Evolutionary conservation across 441 rosid genomes (phyloP), one percentile per base, ranked within the genome.

Genomic region (Macaranga tanarius): DNA sequence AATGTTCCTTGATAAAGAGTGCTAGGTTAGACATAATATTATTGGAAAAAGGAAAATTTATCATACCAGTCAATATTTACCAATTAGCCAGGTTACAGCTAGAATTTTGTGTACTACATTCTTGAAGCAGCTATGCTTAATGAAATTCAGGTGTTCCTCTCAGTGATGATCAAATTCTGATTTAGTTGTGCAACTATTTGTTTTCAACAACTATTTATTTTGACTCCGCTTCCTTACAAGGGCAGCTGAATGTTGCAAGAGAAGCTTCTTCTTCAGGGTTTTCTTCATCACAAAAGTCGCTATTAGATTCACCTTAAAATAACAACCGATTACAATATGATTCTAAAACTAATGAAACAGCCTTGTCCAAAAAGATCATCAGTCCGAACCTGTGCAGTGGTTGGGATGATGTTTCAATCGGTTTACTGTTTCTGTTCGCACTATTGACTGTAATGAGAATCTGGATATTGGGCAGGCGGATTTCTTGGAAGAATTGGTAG

Each of bases 11-110:
- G 42, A 45, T 56, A 28, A 31, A 64, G 48, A 72, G 60, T 67
- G 67, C 62, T 22, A 69, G 77, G 51, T 47, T 54, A 70, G 81
- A 26, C 64, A 54, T 72, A 72, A 67, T 54, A 34, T 34, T 34
- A 34, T 4, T 34, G 38, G 38, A 34, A 3, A 34, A 34, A 34
- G 62, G 62, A 44, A 58, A 17, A 75, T 69, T 76, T 76, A 71
- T 65, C 73, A 57, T 17, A 62, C 75, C 59, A 28, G 20, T 73
- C 47, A 26, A 56, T 34, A 34, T 63, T 62, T 58, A 58, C 54
- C 72, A 57, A 15, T 63, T 48, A 71, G 79, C 60, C 57, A 19
- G 47, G 62, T 51, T 23, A 59, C 75, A 71, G 67, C 70, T 67
- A 44, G 62, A 50, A 74, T 61, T 57, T 8, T 65, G 20, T 71